Conservation (phyloP, 1,139 yeast genomes). For the Lipomyces yarrowii region DNA sequence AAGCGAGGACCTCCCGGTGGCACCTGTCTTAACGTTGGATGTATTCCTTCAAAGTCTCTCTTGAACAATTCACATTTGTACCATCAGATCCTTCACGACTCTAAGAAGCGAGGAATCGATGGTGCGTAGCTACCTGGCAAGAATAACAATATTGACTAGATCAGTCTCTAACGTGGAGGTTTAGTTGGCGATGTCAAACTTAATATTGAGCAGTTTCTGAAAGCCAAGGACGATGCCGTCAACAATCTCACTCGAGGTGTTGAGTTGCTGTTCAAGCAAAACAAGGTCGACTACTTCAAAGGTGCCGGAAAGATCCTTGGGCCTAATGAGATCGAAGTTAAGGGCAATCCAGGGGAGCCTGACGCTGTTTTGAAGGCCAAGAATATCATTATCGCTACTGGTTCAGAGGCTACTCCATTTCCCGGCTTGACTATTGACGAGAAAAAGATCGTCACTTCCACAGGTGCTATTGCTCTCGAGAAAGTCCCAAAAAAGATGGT, state of each 20-base stretch:
- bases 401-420: conserved; percentile 98
- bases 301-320: conserved; percentile 88
- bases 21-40: conserved; percentile 96
- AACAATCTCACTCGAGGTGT: conserved; percentile 89
- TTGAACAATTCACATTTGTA: conserved; percentile 91
- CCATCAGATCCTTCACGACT: conserved; percentile 86
- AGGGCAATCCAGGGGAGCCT: conserved; percentile 85
- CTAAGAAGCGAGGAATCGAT: conserved; percentile 87
- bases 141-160: not conserved
- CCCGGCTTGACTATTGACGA: conserved; percentile 97
- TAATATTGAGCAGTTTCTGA: conserved; percentile 79
- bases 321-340: conserved; percentile 76
- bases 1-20: conserved; percentile 97
- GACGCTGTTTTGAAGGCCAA: conserved; percentile 70
- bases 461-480: conserved; percentile 83
- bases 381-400: conserved; percentile 94
- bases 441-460: conserved; percentile 94
- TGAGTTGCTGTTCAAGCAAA: conserved; percentile 92
- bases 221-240: conserved; percentile 90
- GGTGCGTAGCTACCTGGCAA: conserved; percentile 37
- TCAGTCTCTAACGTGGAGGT: not conserved
- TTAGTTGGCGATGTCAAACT: conserved; percentile 62
- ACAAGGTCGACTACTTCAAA: conserved; percentile 91
- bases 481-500: conserved; percentile 91
- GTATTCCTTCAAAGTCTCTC: conserved; percentile 96